These are phyloP conservation scores for Pholiota molesta DNA, from an alignment of 768 basidiomycete genomes.

Conservation along the genomic window DNA sequence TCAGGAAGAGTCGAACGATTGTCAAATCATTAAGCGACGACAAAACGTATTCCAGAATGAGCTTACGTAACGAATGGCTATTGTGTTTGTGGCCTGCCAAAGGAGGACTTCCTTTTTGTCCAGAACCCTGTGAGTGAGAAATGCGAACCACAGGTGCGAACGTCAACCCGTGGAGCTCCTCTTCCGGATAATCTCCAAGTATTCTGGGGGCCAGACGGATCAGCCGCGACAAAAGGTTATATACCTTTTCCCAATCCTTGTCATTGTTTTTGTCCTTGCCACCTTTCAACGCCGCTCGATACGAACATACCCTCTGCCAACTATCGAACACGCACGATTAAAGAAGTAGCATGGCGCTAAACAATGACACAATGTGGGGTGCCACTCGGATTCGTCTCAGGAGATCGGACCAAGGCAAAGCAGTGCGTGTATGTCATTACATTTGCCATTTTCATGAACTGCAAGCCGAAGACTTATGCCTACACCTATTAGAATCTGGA, in stretches of 20 bases:
- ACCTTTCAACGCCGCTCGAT: neutral
- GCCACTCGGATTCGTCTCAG: neutral
- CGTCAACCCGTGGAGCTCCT: neutral
- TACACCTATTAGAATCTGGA: slow-evolving; percentile 39
- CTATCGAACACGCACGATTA: neutral
- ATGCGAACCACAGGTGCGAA: neutral
- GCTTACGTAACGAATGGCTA: neutral
- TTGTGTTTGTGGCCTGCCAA: neutral
- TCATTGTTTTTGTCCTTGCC: neutral
- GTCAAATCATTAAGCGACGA: no score
- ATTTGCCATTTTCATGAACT: neutral
- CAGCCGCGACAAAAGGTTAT: neutral
- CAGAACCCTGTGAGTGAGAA: slow-evolving; percentile 12
- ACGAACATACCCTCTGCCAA: neutral
- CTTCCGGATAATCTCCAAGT: slow-evolving; percentile 8
- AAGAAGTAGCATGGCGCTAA: neutral
- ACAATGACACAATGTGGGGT: neutral
- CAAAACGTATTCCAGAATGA: neutral
- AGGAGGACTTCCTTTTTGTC: slow-evolving; percentile 5
- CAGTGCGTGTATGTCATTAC: neutral
- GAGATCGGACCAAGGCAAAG: neutral
- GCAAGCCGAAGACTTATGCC: neutral
- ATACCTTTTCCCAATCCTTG: neutral
- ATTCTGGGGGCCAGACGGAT: neutral
- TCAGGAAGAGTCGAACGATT: no score